phyloP scores from a whole-genome alignment of 1,284 basidiomycete species.

The Ceratobasidium sp. region DNA sequence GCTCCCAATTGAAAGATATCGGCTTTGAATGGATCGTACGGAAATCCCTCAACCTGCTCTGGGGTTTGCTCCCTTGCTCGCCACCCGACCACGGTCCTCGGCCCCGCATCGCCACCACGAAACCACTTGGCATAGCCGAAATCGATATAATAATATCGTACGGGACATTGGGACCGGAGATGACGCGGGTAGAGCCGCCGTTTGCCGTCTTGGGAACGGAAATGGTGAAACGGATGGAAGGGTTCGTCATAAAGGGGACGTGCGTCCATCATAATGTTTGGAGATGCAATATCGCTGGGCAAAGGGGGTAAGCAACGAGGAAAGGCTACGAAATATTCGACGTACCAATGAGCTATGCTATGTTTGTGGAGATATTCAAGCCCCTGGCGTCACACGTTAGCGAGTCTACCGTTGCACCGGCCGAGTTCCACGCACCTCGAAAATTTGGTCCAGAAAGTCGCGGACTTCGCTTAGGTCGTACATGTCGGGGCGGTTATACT shows the following conservation, averaged over 20 bases:
- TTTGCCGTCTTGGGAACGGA: slow-evolving; percentile 1
- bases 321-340: neutral
- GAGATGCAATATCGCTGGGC: slow-evolving; percentile 10
- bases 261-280: slow-evolving; percentile 38
- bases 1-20: slow-evolving; percentile 31
- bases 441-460: slow-evolving; percentile 40
- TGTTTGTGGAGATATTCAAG: slow-evolving; percentile 25
- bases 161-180: neutral
- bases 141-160: too few relatives aligned
- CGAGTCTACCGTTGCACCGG: neutral
- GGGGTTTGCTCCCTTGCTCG: too few relatives aligned
- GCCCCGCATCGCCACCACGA: too few relatives aligned
- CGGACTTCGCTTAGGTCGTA: slow-evolving; percentile 34
- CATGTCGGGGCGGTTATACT: slow-evolving; percentile 26
- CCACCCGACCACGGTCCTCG: too few relatives aligned
- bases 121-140: too few relatives aligned
- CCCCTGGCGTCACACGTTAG: neutral
- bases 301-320: neutral
- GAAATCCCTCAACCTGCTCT: neutral
- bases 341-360: slow-evolving; percentile 21
- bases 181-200: neutral
- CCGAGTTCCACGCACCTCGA: slow-evolving; percentile 13
- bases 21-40: slow-evolving; percentile 30
- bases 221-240: slow-evolving; percentile 17
- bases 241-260: slow-evolving; percentile 31